Evolutionary conservation across 192 early-diverging fungal genomes (phyloP).

Genomic region (Rhizoclosmatium globosum): DNA sequence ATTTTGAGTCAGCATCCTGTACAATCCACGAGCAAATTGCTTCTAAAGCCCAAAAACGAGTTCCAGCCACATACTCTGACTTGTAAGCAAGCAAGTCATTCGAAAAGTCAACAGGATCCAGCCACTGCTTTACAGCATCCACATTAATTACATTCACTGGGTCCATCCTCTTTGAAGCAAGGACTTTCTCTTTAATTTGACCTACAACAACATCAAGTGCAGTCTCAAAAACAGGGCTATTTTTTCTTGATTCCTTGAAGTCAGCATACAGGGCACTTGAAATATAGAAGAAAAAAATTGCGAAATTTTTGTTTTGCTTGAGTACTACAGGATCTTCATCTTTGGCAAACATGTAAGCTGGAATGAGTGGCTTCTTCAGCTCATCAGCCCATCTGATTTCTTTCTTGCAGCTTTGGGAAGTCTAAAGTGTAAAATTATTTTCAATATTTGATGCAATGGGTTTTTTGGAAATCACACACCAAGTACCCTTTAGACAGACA

Average conservation of each 20-base stretch:
- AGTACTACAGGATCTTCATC: neutral
- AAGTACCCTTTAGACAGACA: constrained; percentile 27
- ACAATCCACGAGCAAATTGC: neutral
- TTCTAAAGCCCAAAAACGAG: constrained; percentile 15
- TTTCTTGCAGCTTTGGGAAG: constrained; percentile 11
- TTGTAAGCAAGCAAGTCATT: constrained; percentile 7
- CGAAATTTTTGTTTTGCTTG: neutral
- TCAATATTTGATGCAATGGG: no score
- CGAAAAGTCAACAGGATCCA: constrained; percentile 33
- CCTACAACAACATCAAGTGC: neutral
- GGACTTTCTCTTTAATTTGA: constrained; percentile 16
- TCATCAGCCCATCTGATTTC: constrained; percentile 30
- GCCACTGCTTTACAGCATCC: constrained; percentile 20
- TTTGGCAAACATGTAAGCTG: constrained; percentile 9
- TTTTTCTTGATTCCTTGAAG: constrained; percentile 1
- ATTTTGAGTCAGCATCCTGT: neutral
- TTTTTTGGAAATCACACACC: no score
- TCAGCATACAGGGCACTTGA: constrained; percentile 23
- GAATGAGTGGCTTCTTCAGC: constrained; percentile 24
- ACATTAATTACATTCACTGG: neutral
- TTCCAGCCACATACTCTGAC: constrained; percentile 20
- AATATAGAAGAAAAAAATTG: constrained; percentile 9
- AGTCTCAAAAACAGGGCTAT: neutral
- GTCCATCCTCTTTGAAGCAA: neutral
- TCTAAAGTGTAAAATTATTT: no score